These are phyloP conservation scores for Castanopsis chinensis DNA, from an alignment of 306 rosid genomes.

Conservation along the genomic window DNA sequence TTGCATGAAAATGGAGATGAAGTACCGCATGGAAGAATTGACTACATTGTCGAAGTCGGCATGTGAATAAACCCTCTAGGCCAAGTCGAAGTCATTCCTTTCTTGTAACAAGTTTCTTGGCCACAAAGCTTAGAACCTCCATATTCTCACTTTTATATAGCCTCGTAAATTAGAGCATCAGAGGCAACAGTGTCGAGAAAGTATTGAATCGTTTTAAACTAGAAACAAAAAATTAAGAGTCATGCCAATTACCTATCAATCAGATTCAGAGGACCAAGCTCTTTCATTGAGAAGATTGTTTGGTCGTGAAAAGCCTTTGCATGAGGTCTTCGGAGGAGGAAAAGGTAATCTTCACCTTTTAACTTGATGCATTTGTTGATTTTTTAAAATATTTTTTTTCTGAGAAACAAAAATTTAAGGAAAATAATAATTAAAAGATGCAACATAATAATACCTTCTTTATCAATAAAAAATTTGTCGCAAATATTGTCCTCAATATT, in stretches of 20 bases:
- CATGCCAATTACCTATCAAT: slow-evolving; percentile 28
- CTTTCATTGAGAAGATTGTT: slow-evolving; percentile 5
- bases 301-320: slow-evolving; percentile 36
- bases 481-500: too few relatives aligned
- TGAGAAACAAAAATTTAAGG: too few relatives aligned
- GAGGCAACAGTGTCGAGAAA: slow-evolving; percentile 9
- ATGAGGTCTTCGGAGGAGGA: slow-evolving; percentile 47
- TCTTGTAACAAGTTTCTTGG: slow-evolving; percentile 33
- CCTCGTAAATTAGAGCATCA: neutral
- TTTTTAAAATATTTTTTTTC: too few relatives aligned
- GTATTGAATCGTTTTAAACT: neutral
- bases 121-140: slow-evolving; percentile 43
- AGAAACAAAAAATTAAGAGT: neutral
- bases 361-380: neutral
- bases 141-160: neutral
- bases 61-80: slow-evolving; percentile 45
- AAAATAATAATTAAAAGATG: too few relatives aligned
- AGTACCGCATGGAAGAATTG: neutral
- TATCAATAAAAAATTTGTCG: too few relatives aligned
- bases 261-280: neutral
- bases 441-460: too few relatives aligned
- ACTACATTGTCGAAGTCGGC: neutral
- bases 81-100: slow-evolving; percentile 60
- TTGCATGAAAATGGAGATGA: neutral
- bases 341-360: slow-evolving; percentile 32